Percentiles rank a stretch among this genome's conserved stretches.
These are phyloP conservation scores for Croton laevigatus DNA, from an alignment of 441 rosid species.

Conservation along the genomic window DNA sequence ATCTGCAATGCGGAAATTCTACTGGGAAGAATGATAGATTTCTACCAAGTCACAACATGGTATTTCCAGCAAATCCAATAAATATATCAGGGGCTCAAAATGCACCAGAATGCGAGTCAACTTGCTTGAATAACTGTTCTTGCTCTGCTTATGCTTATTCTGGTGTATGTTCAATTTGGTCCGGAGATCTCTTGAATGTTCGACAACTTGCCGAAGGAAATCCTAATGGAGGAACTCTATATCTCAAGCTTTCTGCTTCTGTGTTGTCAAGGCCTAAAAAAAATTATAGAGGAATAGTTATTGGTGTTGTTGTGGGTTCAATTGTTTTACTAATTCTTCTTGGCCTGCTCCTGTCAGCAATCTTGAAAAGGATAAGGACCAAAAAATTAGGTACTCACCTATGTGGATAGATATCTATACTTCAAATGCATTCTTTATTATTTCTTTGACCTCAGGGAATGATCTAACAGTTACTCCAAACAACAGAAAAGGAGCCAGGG, in stretches of 20 bases:
- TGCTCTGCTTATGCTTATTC: conserved; percentile 59
- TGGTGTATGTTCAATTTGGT: conserved; percentile 46
- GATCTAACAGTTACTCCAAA: not conserved
- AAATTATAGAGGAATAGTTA: conserved; percentile 27
- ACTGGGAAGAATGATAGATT: conserved; percentile 33
- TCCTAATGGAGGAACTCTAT: conserved; percentile 30
- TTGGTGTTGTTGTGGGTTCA: conserved; percentile 44
- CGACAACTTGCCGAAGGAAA: conserved; percentile 32
- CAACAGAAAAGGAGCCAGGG: not conserved
- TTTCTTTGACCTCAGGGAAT: not conserved
- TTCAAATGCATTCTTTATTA: not conserved
- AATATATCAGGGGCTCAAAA: conserved; percentile 10
- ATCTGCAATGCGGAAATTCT: conserved; percentile 37
- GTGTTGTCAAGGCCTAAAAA: conserved; percentile 35
- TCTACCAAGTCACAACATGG: conserved; percentile 18
- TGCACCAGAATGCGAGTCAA: conserved; percentile 31
- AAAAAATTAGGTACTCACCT: conserved; percentile 18
- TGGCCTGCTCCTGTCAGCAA: conserved; percentile 26
- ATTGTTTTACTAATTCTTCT: conserved; percentile 28
- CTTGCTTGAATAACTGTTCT: conserved; percentile 47
- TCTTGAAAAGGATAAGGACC: conserved; percentile 35
- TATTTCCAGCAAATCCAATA: conserved; percentile 23
- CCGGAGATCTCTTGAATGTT: conserved; percentile 40
- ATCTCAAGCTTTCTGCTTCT: conserved; percentile 57
- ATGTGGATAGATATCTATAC: not conserved